Conservation (phyloP, 768 basidiomycete genomes). For the Boletus sp. region DNA sequence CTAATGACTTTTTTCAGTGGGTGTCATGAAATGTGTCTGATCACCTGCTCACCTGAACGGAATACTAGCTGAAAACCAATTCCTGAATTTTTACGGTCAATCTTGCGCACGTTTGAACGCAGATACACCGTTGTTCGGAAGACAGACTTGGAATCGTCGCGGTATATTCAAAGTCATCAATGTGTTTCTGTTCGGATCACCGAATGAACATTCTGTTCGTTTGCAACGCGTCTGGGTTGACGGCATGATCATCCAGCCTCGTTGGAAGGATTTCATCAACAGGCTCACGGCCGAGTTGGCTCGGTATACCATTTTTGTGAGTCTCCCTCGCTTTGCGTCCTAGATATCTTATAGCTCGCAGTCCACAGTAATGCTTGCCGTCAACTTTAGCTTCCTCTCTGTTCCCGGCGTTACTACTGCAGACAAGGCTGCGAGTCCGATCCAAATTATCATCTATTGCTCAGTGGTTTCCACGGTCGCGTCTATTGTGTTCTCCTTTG, state of each 20-base stretch:
- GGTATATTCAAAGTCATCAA: not conserved
- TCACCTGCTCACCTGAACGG: not conserved
- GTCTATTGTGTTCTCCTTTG: conserved; percentile 14
- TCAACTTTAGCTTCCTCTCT: conserved; percentile 17
- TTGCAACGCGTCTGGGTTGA: conserved; percentile 16
- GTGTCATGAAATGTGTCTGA: not conserved
- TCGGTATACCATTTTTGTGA: conserved; percentile 14
- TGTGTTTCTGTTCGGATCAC: not conserved
- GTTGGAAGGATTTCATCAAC: conserved; percentile 11
- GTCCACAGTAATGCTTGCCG: conserved; percentile 20
- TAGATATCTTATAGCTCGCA: not conserved
- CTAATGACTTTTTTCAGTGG: conserved; percentile 15
- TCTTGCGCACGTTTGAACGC: conserved; percentile 10
- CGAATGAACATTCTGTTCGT: conserved; percentile 11
- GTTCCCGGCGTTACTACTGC: not conserved
- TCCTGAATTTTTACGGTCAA: conserved; percentile 12
- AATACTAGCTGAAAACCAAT: conserved; percentile 12
- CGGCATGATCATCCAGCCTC: conserved; percentile 7
- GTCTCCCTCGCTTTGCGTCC: not conserved
- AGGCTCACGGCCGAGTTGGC: conserved; percentile 5
- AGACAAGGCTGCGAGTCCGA: not conserved
- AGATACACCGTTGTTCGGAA: conserved; percentile 3
- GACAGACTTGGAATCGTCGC: conserved; percentile 1
- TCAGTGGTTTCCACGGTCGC: conserved; percentile 9
- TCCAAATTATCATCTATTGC: conserved; percentile 12